Percentiles rank a stretch among this genome's conserved stretches.
Conservation (phyloP, 2,329 filamentous ascomycete genomes). For the Aspergillus bombycis region DNA sequence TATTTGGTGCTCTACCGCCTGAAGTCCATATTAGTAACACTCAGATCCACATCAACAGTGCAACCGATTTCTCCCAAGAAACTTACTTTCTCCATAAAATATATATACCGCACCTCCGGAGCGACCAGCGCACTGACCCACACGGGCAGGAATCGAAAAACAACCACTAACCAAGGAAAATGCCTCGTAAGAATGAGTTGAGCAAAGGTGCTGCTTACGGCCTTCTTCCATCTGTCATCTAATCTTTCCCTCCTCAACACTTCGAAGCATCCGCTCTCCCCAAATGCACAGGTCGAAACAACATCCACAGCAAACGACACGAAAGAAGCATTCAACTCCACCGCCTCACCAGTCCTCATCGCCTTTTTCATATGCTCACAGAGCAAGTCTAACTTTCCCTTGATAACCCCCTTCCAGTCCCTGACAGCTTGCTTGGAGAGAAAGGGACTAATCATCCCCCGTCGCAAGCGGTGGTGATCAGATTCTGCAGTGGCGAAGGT, state of each 20-base stretch:
- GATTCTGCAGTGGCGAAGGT: constrained; percentile 13
- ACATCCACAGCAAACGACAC: constrained; percentile 15
- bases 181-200: constrained; percentile 10
- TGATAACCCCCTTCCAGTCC: constrained; percentile 12
- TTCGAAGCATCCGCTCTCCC: constrained; percentile 5
- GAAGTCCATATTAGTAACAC: neutral
- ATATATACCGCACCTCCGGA: neutral
- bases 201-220: constrained; percentile 14
- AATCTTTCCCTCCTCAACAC: constrained; percentile 8
- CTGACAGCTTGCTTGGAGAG: constrained; percentile 14
- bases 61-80: accelerated
- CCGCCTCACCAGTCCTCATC: neutral
- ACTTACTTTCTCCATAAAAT: neutral
- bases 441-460: constrained; percentile 15
- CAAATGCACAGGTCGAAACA: constrained; percentile 19
- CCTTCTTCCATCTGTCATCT: constrained; percentile 15
- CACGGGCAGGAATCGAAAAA: neutral
- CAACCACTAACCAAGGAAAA: neutral
- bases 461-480: constrained; percentile 9
- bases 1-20: neutral
- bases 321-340: constrained; percentile 20
- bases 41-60: neutral
- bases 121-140: neutral
- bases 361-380: constrained; percentile 14
- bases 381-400: constrained; percentile 8